Conservation (phyloP, 2,329 filamentous ascomycete species). For the Monilinia aucupariae region DNA sequence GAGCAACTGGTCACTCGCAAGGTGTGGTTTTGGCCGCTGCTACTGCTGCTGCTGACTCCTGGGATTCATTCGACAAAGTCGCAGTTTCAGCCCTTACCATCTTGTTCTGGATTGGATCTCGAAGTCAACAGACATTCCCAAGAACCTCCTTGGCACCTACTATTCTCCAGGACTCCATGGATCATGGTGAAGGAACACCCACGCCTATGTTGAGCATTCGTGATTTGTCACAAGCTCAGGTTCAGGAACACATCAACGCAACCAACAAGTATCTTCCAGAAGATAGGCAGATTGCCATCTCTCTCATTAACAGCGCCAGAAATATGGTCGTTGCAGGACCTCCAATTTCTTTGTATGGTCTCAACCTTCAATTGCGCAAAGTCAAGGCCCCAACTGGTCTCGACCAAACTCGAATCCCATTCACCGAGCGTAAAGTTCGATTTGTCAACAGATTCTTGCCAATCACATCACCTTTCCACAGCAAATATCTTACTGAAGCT, state of each 20-base stretch:
- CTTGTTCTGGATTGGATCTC: conserved; percentile 96
- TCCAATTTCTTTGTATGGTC: conserved; percentile 90
- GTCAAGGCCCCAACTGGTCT: conserved; percentile 96
- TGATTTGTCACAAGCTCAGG: conserved; percentile 78
- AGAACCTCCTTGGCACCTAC: conserved; percentile 87
- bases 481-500: conserved; percentile 81
- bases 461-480: conserved; percentile 98
- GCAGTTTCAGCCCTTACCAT: conserved; percentile 79
- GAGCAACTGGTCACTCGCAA: conserved; percentile 93
- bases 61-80: conserved; percentile 84
- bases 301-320: conserved; percentile 90
- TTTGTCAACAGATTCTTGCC: conserved; percentile 96
- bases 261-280: conserved; percentile 94
- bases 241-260: conserved; percentile 93
- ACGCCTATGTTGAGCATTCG: conserved; percentile 98
- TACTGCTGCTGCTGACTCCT: conserved; percentile 83
- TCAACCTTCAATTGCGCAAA: conserved; percentile 91
- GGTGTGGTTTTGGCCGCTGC: conserved; percentile 90
- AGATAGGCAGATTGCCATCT: conserved; percentile 91
- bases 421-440: conserved; percentile 91
- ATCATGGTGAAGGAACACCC: conserved; percentile 89
- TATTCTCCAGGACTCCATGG: conserved; percentile 85
- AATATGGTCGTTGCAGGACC: conserved; percentile 97
- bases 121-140: conserved; percentile 96
- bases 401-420: conserved; percentile 89